Evolutionary conservation across 768 basidiomycete species (phyloP).

Genomic region (Stropharia rugosoannulata): DNA sequence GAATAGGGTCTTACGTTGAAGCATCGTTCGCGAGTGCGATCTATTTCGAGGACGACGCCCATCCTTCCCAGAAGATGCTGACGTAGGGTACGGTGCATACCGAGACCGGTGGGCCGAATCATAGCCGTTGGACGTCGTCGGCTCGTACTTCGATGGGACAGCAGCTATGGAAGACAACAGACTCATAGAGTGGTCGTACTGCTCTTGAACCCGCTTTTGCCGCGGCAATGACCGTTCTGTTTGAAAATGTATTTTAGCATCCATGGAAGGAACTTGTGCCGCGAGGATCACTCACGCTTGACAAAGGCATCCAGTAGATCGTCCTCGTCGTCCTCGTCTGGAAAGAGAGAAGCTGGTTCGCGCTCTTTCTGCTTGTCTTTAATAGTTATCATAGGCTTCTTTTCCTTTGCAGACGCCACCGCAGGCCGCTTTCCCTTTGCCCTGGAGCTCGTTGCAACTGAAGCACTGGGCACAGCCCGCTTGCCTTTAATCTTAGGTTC

Average conservation of each 20-base stretch:
- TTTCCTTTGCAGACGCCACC: constrained; percentile 14
- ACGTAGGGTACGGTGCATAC: constrained; percentile 35
- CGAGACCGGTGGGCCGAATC: constrained; percentile 23
- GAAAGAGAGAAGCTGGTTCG: constrained; percentile 5
- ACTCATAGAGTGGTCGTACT: constrained; percentile 15
- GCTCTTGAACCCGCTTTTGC: constrained; percentile 14
- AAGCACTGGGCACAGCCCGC: constrained; percentile 8
- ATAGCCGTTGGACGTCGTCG: constrained; percentile 8
- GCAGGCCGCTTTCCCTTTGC: constrained; percentile 20
- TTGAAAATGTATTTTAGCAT: neutral
- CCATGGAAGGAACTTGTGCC: constrained; percentile 2
- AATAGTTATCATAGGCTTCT: constrained; percentile 12
- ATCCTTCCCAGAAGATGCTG: constrained; percentile 13
- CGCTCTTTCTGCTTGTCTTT: constrained; percentile 15
- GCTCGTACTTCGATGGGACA: constrained; percentile 5
- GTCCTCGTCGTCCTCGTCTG: constrained; percentile 20
- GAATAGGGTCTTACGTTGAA: constrained; percentile 57
- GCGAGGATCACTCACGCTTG: constrained; percentile 14
- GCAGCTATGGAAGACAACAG: constrained; percentile 14
- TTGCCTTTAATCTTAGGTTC: constrained; percentile 23
- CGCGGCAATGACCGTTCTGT: constrained; percentile 12
- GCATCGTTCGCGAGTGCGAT: constrained; percentile 45
- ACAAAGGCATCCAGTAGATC: constrained; percentile 21
- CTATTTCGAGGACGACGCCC: constrained; percentile 14
- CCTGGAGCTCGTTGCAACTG: constrained; percentile 17